Evolutionary conservation across 208 protist genomes (phyloP).

Genomic region (Acanthamoeba polyphaga): DNA sequence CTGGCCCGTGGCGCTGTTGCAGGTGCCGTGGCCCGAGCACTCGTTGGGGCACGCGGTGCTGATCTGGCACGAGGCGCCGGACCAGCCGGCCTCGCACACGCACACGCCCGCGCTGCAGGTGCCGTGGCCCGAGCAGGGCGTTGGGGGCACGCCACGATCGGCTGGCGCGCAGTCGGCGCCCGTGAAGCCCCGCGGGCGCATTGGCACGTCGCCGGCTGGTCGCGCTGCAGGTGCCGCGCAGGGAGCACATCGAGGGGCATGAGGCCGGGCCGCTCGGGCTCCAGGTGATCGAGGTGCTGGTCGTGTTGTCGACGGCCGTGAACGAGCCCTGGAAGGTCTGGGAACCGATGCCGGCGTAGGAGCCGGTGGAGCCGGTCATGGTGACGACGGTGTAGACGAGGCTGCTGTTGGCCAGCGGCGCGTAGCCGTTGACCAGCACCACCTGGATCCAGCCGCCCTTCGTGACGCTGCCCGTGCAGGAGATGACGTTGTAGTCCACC

Average conservation of each 20-base stretch:
- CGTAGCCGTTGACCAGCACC: constrained; percentile 51
- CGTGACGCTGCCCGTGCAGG: constrained; percentile 33
- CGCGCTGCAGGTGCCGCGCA: constrained; percentile 31
- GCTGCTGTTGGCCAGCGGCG: constrained; percentile 8
- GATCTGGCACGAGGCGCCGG: neutral
- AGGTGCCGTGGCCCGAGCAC: constrained; percentile 55
- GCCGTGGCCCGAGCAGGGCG: constrained; percentile 43
- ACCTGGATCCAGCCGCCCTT: constrained; percentile 52
- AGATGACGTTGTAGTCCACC: constrained; percentile 55
- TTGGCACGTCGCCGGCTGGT: neutral
- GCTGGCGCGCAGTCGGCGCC: constrained; percentile 43
- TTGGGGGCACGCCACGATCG: constrained; percentile 5
- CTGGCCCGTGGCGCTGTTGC: neutral
- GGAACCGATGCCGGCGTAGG: neutral
- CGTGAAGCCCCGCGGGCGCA: constrained; percentile 28
- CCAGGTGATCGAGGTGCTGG: neutral
- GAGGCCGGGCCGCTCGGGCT: neutral
- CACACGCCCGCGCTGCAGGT: constrained; percentile 50
- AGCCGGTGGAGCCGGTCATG: constrained; percentile 1
- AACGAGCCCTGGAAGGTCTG: constrained; percentile 28
- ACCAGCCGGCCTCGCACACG: constrained; percentile 44
- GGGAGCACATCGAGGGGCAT: neutral
- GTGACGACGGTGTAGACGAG: constrained; percentile 45
- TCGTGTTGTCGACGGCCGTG: neutral
- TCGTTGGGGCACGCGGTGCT: constrained; percentile 46